Evolutionary conservation across 345 rosid genomes (phyloP), one percentile per base, ranked within the genome.

Genomic region (Adansonia digitata): DNA sequence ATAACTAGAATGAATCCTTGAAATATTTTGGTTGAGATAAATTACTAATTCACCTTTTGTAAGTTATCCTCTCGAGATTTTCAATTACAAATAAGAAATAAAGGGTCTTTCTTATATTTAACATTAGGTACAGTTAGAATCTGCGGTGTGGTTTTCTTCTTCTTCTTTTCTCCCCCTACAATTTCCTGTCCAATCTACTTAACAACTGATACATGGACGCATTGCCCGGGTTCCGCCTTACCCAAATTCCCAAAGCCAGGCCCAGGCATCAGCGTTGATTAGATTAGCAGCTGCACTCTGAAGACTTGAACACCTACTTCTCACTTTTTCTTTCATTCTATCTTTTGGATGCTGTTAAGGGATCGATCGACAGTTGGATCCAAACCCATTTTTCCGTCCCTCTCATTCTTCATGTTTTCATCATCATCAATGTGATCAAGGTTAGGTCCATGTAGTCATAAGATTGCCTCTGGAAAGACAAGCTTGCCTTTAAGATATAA

Each of bases 391-490:
- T 12, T 45, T 34, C 80, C 52, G 56, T 29, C 40, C 39, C 1
- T 69, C 67, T 55, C 68, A 22, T 22, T 22, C 37, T 42, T 52
- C 55, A 34, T 48, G 43, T 74, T 39, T 22, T 72, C 74, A 18
- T 62, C 66, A 55, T 48, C 60, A 7, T 60, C 62, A 40, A 2
- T 6, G 8, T 7, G 61, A 3, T 40, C 72, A 20, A 20, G 43
- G 67, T 48, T 7, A 18, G 79, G 86, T 81, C 78, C 92, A 83
- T 84, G 5, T 84, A 86, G 93, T 91, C 92, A 89, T 83, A 86
- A 87, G 75, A 89, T 91, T 31, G 87, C 90, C 77, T 87, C 92
- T 5, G 91, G 86, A 69, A 88, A 76, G 71, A 89, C 89, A 43
- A 90, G 84, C 83, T 91, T 86, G 75, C 93, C 77, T 35, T 84